phyloP scores from a whole-genome alignment of 495 filamentous ascomycete species.

The Articulospora tetracladia region DNA sequence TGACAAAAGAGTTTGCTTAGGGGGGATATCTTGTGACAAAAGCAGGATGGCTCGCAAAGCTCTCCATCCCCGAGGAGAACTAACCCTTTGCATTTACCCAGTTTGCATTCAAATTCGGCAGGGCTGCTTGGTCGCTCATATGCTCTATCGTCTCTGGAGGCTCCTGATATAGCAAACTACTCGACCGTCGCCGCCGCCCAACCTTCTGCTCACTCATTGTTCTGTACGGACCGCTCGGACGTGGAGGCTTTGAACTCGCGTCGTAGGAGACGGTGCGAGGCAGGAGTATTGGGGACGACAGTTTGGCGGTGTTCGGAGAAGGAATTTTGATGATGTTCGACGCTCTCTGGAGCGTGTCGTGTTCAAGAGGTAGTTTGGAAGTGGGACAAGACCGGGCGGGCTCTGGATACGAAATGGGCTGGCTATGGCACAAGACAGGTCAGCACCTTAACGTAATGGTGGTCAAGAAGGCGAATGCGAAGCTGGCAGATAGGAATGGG shows the following conservation, averaged over 20 bases:
- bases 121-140: conserved; percentile 87
- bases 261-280: conserved; percentile 79
- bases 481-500: not conserved
- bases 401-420: not conserved
- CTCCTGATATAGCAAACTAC: conserved; percentile 90
- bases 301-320: conserved; percentile 64
- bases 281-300: conserved; percentile 75
- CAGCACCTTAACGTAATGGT: not conserved
- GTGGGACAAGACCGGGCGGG: not conserved
- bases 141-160: conserved; percentile 92
- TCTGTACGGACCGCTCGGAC: conserved; percentile 38
- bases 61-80: conserved; percentile 1
- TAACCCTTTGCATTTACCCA: conserved; percentile 99
- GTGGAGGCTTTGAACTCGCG: conserved; percentile 63
- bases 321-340: conserved; percentile 16
- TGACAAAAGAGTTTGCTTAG: not conserved
- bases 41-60: not conserved
- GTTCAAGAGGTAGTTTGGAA: not conserved
- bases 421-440: not conserved
- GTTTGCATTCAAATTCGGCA: conserved; percentile 94
- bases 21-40: not conserved
- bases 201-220: conserved; percentile 58
- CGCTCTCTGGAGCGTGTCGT: conserved; percentile 14
- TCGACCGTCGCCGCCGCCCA: conserved; percentile 82
- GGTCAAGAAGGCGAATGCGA: not conserved